phyloP scores from a whole-genome alignment of 805 yeast genomes.

The Nakazawaea siamensis region DNA sequence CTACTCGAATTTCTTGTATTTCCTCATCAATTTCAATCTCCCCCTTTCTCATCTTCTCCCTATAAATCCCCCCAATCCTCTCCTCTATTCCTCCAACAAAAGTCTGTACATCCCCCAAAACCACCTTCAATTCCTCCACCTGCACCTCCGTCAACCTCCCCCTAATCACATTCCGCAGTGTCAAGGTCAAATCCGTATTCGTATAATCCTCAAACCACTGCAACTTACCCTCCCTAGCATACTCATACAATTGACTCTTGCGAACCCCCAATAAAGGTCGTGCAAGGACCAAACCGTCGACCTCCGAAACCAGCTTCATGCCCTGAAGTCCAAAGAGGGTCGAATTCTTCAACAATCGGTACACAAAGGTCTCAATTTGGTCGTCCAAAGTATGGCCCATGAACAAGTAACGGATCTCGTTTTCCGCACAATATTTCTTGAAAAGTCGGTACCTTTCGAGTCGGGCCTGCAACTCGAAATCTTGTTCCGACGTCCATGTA shows the following conservation, averaged over 20 bases:
- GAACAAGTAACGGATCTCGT: constrained; percentile 29
- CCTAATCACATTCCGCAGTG: constrained; percentile 49
- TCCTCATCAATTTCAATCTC: no score
- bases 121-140: no score
- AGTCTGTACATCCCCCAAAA: no score
- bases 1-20: no score
- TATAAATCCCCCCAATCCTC: no score
- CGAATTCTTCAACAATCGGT: constrained; percentile 39
- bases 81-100: no score
- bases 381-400: constrained; percentile 69
- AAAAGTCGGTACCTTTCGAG: constrained; percentile 44
- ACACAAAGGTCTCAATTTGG: constrained; percentile 60
- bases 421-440: constrained; percentile 27
- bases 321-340: constrained; percentile 54
- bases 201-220: constrained; percentile 69
- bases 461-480: no score
- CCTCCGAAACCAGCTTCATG: constrained; percentile 21
- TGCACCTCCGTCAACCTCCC: no score
- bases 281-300: no score
- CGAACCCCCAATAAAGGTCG: constrained; percentile 46
- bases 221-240: constrained; percentile 32
- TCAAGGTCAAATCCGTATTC: constrained; percentile 43
- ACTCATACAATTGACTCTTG: constrained; percentile 36
- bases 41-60: no score
- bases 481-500: no score